Percentiles rank a stretch among this genome's conserved stretches.
Evolutionary conservation across 139 green algal species (phyloP).

Genomic region (Chlorella sp.): DNA sequence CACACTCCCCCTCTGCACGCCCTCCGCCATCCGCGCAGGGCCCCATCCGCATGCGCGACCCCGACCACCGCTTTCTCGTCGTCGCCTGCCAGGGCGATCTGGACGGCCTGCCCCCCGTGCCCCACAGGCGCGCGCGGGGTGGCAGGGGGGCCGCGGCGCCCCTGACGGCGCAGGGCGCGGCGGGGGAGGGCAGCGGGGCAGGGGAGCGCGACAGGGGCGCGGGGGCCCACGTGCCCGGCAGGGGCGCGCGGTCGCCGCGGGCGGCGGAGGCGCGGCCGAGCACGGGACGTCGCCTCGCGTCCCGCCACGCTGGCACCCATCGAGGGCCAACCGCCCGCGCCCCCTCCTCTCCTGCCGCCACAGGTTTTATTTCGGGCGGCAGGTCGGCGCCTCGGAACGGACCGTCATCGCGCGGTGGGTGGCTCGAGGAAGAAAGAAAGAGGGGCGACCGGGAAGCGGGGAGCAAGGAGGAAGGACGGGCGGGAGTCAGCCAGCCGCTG

Average conservation of each 20-base stretch:
- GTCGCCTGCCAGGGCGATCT: constrained; percentile 35
- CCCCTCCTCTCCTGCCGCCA: constrained; percentile 4
- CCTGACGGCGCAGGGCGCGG: neutral
- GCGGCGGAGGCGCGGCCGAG: neutral
- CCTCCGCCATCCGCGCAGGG: constrained; percentile 36
- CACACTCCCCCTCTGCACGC: neutral
- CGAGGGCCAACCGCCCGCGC: neutral
- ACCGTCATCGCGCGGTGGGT: neutral
- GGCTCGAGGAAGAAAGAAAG: too few species aligned
- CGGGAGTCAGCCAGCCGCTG: neutral
- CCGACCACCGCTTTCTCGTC: constrained; percentile 63
- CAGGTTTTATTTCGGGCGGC: constrained; percentile 80
- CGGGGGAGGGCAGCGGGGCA: neutral
- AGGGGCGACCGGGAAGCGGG: constrained; percentile 1
- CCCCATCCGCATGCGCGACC: constrained; percentile 53
- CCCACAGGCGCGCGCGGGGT: neutral
- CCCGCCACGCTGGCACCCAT: neutral
- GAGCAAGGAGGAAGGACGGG: neutral
- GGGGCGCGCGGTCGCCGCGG: neutral
- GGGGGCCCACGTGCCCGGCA: neutral
- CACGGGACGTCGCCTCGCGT: neutral
- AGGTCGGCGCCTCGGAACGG: constrained; percentile 56
- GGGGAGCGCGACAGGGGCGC: neutral
- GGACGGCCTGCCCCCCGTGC: constrained; percentile 8
- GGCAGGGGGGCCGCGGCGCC: too few species aligned